Evolutionary conservation across 2,329 filamentous ascomycete genomes (phyloP).

Genomic region (Emmonsiellopsis sp.): DNA sequence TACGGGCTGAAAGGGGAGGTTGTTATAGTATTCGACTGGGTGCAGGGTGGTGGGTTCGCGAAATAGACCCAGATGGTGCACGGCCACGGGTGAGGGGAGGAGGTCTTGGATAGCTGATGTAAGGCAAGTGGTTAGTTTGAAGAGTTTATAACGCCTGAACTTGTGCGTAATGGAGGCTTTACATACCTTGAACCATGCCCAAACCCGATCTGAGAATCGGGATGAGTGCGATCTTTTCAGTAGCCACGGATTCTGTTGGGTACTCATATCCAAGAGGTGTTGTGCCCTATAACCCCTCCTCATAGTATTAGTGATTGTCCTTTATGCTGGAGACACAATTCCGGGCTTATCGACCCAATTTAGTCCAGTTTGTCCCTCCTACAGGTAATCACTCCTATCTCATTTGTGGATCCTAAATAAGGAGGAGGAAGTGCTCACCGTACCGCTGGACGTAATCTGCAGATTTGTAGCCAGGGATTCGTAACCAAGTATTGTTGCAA

Average conservation of each 20-base stretch:
- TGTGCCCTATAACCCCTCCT: slow-evolving; percentile 46
- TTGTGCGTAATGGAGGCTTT: not conserved
- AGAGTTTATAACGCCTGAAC: not conserved
- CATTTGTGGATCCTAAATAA: not conserved
- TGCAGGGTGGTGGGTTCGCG: slow-evolving; percentile 78
- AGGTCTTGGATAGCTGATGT: slow-evolving; percentile 63
- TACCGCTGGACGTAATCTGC: slow-evolving; percentile 47
- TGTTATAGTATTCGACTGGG: slow-evolving; percentile 97
- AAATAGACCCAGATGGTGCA: slow-evolving; percentile 93
- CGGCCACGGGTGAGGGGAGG: slow-evolving; percentile 67
- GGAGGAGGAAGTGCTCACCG: slow-evolving; percentile 42
- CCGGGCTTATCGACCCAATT: too few species aligned
- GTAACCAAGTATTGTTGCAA: slow-evolving; percentile 68
- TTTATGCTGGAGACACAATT: too few species aligned
- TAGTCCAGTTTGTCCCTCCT: not conserved
- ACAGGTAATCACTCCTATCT: not conserved
- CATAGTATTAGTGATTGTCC: not conserved
- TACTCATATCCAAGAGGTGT: slow-evolving; percentile 74
- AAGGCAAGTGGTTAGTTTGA: not conserved
- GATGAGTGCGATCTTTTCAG: slow-evolving; percentile 65
- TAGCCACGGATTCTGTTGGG: slow-evolving; percentile 53
- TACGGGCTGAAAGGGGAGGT: slow-evolving; percentile 58
- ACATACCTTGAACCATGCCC: slow-evolving; percentile 73
- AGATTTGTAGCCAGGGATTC: slow-evolving; percentile 66
- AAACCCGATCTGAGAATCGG: slow-evolving; percentile 89